These are phyloP conservation scores for Taxillus chinensis DNA, from an alignment of 164 flowering plant species.

Conservation along the genomic window DNA sequence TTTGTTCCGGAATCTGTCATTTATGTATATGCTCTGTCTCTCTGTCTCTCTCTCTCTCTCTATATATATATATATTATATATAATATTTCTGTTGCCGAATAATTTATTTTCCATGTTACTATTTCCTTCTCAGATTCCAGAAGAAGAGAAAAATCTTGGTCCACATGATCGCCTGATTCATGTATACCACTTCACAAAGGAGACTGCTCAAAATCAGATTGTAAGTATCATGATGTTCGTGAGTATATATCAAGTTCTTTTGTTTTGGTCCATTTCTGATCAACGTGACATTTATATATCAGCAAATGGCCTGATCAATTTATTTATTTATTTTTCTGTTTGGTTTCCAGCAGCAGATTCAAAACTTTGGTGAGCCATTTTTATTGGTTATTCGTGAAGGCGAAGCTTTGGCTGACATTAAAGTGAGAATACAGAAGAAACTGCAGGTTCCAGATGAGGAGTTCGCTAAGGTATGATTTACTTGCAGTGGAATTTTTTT, in stretches of 20 bases:
- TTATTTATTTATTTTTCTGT: not conserved
- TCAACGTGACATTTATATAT: not conserved
- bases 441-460: conserved; percentile 59
- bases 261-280: too few relatives aligned
- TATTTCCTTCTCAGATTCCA: conserved; percentile 40
- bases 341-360: conserved; percentile 35
- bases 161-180: conserved; percentile 66
- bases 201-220: conserved; percentile 60
- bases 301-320: not conserved
- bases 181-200: conserved; percentile 70
- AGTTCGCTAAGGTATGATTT: conserved; percentile 40
- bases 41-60: conserved; percentile 1
- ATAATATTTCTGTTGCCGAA: too few relatives aligned
- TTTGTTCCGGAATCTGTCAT: too few relatives aligned
- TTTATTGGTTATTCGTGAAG: conserved; percentile 64
- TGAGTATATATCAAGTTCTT: not conserved
- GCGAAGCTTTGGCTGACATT: conserved; percentile 61
- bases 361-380: conserved; percentile 83
- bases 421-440: conserved; percentile 69
- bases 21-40: not conserved
- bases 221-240: conserved; percentile 15
- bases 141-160: conserved; percentile 80
- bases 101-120: not conserved
- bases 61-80: not conserved
- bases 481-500: not conserved